Conservation (phyloP, 495 filamentous ascomycete species). For the Clavariopsis aquatica region DNA sequence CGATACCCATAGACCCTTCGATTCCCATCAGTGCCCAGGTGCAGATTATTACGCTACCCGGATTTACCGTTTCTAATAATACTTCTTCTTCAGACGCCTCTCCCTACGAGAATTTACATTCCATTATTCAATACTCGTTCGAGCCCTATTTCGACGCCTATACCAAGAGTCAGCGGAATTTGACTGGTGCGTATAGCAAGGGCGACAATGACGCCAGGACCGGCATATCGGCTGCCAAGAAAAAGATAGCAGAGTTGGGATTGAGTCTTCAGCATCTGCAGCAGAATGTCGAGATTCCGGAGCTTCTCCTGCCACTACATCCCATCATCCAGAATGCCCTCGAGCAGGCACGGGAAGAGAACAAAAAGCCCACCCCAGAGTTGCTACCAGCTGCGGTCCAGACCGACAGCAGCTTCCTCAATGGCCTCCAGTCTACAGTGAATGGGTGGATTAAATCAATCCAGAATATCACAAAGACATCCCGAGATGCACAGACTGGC, state of each 20-base stretch:
- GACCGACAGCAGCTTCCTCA: slow-evolving; percentile 84
- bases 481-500: slow-evolving; percentile 80
- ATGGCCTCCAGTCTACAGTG: slow-evolving; percentile 87
- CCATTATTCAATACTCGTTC: slow-evolving; percentile 81
- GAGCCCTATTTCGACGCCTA: slow-evolving; percentile 95
- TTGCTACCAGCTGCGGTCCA: slow-evolving; percentile 70
- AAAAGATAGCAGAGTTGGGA: slow-evolving; percentile 90
- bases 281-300: slow-evolving; percentile 97
- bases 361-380: slow-evolving; percentile 69
- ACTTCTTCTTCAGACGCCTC: slow-evolving; percentile 70
- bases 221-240: slow-evolving; percentile 93
- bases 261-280: slow-evolving; percentile 85
- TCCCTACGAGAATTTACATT: slow-evolving; percentile 88
- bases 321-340: slow-evolving; percentile 82
- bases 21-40: slow-evolving; percentile 81
- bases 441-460: slow-evolving; percentile 99
- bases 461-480: slow-evolving; percentile 93
- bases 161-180: slow-evolving; percentile 76
- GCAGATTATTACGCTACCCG: slow-evolving; percentile 87
- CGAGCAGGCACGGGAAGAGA: slow-evolving; percentile 66
- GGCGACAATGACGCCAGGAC: slow-evolving; percentile 85
- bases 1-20: slow-evolving; percentile 77
- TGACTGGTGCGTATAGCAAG: slow-evolving; percentile 64
- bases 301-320: slow-evolving; percentile 79
- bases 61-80: slow-evolving; percentile 64